phyloP scores from a whole-genome alignment of 257 asterid species.

The Eustoma russellianum region DNA sequence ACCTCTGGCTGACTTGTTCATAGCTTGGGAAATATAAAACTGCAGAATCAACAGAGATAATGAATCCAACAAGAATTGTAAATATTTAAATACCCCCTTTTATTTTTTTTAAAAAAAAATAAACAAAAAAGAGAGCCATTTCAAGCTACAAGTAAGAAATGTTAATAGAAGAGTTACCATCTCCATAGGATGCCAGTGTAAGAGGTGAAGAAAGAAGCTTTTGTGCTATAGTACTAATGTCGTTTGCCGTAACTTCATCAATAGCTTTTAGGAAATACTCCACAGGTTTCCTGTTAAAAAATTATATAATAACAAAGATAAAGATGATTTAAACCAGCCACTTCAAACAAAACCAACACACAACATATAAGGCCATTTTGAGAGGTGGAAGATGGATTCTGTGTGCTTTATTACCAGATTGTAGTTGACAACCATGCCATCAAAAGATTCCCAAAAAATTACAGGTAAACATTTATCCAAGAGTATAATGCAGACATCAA shows the following conservation, averaged over 20 bases:
- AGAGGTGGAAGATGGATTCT: too few relatives aligned
- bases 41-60: constrained; percentile 20
- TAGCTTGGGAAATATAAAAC: constrained; percentile 72
- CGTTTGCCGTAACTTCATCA: constrained; percentile 47
- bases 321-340: too few relatives aligned
- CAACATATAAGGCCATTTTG: too few relatives aligned
- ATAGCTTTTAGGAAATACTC: constrained; percentile 64
- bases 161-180: constrained; percentile 41
- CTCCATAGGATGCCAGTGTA: constrained; percentile 92
- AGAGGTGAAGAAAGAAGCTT: constrained; percentile 69
- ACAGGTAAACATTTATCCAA: too few relatives aligned
- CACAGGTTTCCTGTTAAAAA: constrained; percentile 64
- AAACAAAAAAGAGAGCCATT: not conserved
- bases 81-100: not conserved
- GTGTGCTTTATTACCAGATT: too few relatives aligned
- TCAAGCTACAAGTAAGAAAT: not conserved
- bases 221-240: constrained; percentile 36
- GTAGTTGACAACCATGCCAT: too few relatives aligned
- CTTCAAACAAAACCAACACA: not conserved
- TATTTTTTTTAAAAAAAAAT: not conserved
- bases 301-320: not conserved
- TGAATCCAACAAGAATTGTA: not conserved
- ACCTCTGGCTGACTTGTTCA: constrained; percentile 45
- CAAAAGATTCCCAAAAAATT: too few relatives aligned
- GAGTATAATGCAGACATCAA: too few relatives aligned